These are phyloP conservation scores for Microsporum ferrugineum DNA, from an alignment of 2,329 filamentous ascomycete genomes.

Conservation along the genomic window DNA sequence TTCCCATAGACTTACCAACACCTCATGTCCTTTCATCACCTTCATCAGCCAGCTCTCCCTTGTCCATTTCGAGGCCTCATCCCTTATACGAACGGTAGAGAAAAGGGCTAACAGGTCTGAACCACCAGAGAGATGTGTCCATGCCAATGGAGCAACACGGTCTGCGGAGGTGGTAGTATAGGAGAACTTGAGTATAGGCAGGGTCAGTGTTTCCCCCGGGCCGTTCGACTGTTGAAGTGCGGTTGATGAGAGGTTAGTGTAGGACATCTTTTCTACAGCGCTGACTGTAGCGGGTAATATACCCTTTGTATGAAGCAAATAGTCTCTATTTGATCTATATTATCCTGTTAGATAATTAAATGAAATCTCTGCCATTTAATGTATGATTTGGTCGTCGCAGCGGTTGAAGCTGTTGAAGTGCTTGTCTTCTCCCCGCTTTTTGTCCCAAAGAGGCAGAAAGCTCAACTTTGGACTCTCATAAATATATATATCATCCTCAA, in stretches of 20 bases:
- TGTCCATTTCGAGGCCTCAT: conserved; percentile 6
- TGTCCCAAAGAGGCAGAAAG: not conserved
- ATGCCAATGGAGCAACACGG: conserved; percentile 30
- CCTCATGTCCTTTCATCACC: conserved; percentile 24
- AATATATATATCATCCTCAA: not conserved
- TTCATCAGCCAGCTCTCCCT: conserved; percentile 23
- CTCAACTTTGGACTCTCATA: not conserved
- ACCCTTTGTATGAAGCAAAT: too few relatives aligned
- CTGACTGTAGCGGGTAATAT: not conserved
- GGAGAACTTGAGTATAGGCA: conserved; percentile 33
- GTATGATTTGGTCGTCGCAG: not conserved
- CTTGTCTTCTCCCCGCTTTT: not conserved
- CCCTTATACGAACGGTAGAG: conserved; percentile 19
- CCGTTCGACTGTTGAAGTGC: not conserved
- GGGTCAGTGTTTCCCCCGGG: not conserved
- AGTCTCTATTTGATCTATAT: not conserved
- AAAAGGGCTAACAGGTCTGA: conserved; percentile 28
- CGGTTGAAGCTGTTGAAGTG: not conserved
- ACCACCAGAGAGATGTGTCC: conserved; percentile 34
- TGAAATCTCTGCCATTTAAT: not conserved
- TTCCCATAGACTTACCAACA: conserved; percentile 23
- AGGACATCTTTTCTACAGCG: not conserved
- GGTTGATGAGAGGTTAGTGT: not conserved
- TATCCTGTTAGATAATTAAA: not conserved
- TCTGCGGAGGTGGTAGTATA: conserved; percentile 30